These are phyloP conservation scores for Pseudogymnoascus sp. DNA, from an alignment of 2,329 filamentous ascomycete species.

Conservation along the genomic window DNA sequence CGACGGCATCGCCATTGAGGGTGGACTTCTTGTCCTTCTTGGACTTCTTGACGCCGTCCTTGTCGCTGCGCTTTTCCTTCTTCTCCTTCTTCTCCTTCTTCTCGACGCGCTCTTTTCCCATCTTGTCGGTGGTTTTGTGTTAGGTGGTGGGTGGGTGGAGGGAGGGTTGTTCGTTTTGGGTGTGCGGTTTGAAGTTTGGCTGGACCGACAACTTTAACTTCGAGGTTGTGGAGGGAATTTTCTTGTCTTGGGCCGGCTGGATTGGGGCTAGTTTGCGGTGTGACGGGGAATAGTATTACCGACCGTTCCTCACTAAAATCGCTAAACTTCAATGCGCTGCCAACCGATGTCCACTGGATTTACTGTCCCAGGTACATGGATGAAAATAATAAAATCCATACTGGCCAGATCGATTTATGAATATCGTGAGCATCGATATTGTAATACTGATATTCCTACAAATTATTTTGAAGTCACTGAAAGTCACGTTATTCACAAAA, in stretches of 20 bases:
- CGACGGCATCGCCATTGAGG: constrained; percentile 44
- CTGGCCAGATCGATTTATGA: too few species aligned
- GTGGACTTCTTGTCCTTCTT: constrained; percentile 37
- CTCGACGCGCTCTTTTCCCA: constrained; percentile 37
- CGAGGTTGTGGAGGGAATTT: constrained; percentile 15
- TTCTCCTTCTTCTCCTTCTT: constrained; percentile 62
- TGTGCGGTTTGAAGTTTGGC: not conserved
- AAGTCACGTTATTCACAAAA: not conserved
- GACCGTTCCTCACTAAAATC: not conserved
- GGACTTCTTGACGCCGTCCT: constrained; percentile 40
- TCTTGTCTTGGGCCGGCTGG: constrained; percentile 12
- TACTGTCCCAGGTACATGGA: not conserved
- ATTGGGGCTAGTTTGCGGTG: constrained; percentile 14
- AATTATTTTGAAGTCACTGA: not conserved
- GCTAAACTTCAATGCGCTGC: not conserved
- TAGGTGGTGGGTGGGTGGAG: constrained; percentile 10
- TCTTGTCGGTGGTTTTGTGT: constrained; percentile 26
- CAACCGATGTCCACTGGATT: not conserved
- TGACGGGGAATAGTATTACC: constrained; percentile 5
- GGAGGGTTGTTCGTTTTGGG: constrained; percentile 9
- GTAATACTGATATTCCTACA: not conserved
- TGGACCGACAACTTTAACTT: not conserved
- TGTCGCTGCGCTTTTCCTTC: constrained; percentile 59
- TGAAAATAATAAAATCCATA: not conserved
- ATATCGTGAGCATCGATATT: not conserved